phyloP scores from a whole-genome alignment of 2,329 filamentous ascomycete genomes.

The Blastomyces parvus region DNA sequence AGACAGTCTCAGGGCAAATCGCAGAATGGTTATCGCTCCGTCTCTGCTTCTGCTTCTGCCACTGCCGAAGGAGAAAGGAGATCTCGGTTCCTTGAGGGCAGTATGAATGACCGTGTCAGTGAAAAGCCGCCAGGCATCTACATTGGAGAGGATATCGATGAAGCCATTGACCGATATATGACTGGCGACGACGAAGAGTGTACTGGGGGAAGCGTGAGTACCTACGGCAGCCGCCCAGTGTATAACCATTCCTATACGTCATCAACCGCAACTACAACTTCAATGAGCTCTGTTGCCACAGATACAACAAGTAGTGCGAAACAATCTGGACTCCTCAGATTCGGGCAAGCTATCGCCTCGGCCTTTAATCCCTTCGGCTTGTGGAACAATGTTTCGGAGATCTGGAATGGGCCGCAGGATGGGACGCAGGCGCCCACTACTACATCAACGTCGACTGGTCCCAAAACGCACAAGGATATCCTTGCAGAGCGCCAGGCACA shows the following conservation, averaged over 20 bases:
- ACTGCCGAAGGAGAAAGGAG: conserved; percentile 11
- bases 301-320: conserved; percentile 18
- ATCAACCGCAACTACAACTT: not conserved
- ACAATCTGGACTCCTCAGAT: conserved; percentile 44
- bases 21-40: conserved; percentile 26
- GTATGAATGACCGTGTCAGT: conserved; percentile 74
- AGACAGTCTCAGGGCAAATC: conserved; percentile 4
- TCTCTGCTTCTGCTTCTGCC: conserved; percentile 35
- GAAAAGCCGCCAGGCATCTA: conserved; percentile 60
- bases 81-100: conserved; percentile 65
- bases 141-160: conserved; percentile 37
- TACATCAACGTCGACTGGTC: not conserved
- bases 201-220: conserved; percentile 6
- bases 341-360: conserved; percentile 46
- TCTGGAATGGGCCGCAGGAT: conserved; percentile 40
- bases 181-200: conserved; percentile 6
- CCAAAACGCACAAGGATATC: conserved; percentile 23
- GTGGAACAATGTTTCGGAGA: conserved; percentile 34
- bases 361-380: conserved; percentile 46
- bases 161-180: conserved; percentile 6
- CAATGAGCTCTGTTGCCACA: conserved; percentile 5
- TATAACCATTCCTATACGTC: not conserved
- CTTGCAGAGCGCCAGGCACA: conserved; percentile 36
- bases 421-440: conserved; percentile 34
- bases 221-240: not conserved